Percentiles rank a stretch among this genome's conserved stretches.
Evolutionary conservation across 2,329 filamentous ascomycete genomes (phyloP).

Genomic region (Zelopaecilomyces penicillatus): DNA sequence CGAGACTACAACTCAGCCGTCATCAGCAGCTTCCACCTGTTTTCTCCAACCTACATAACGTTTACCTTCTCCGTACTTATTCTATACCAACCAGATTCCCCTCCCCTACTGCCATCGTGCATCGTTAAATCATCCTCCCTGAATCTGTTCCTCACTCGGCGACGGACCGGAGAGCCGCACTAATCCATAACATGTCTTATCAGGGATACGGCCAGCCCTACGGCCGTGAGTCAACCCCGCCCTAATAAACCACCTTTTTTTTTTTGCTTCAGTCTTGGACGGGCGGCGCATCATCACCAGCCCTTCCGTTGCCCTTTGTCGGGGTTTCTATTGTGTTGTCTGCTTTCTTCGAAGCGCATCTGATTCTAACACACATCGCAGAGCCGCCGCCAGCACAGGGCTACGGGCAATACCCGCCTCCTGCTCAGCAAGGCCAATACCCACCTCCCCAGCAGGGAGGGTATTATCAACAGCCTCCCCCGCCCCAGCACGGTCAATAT

Average conservation of each 20-base stretch:
- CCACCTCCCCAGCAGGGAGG: constrained; percentile 14
- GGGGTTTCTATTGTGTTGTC: no score
- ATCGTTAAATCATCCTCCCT: no score
- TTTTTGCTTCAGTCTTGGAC: no score
- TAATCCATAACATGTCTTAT: constrained; percentile 25
- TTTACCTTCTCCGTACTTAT: no score
- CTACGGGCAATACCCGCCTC: constrained; percentile 28
- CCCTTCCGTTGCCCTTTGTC: no score
- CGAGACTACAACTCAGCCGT: no score
- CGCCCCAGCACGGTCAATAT: constrained; percentile 22
- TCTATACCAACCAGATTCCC: no score
- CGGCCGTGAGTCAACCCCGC: constrained; percentile 25
- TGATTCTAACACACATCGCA: constrained; percentile 12
- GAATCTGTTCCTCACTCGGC: neutral
- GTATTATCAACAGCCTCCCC: constrained; percentile 20
- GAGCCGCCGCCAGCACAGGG: constrained; percentile 29
- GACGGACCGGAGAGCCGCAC: neutral
- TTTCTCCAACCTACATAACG: no score
- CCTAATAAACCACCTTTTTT: neutral
- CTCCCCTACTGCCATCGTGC: no score
- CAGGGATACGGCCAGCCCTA: constrained; percentile 21
- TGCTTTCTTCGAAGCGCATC: neutral
- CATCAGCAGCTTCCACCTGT: no score
- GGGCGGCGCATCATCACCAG: no score
- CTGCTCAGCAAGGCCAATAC: constrained; percentile 15